These are phyloP conservation scores for Termitomyces sp. DNA, from an alignment of 768 basidiomycete species.

Conservation along the genomic window DNA sequence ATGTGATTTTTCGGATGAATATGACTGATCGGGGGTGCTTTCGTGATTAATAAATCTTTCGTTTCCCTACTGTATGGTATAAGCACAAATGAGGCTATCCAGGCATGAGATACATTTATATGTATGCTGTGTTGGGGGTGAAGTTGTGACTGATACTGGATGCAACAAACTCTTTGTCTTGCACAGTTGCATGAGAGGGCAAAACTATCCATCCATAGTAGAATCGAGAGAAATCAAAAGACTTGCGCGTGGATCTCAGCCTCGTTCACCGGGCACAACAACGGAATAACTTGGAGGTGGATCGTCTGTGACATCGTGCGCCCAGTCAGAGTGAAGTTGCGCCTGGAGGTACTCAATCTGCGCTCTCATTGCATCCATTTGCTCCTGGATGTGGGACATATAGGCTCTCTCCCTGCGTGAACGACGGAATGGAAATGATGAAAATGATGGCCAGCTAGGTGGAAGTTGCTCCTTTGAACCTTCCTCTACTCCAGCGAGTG, in stretches of 20 bases:
- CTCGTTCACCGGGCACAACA: neutral
- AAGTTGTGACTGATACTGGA: neutral
- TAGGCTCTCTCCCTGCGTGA: constrained; percentile 1
- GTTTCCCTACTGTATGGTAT: neutral
- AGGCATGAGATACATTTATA: neutral
- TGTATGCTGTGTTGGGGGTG: neutral
- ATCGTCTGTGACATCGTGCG: constrained; percentile 12
- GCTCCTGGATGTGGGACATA: constrained; percentile 3
- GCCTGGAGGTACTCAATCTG: constrained; percentile 10
- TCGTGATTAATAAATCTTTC: neutral
- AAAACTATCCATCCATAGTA: neutral
- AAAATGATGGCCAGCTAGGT: neutral
- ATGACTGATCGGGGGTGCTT: neutral
- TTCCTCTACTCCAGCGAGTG: neutral
- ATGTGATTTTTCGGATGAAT: neutral
- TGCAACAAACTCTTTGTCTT: neutral
- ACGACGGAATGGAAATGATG: neutral
- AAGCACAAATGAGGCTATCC: neutral
- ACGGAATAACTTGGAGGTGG: constrained; percentile 14
- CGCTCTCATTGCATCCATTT: constrained; percentile 11
- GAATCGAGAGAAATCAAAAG: neutral
- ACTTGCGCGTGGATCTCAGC: neutral
- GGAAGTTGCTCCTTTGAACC: neutral
- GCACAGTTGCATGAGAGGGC: neutral
- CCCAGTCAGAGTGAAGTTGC: constrained; percentile 9